Evolutionary conservation across 2,329 filamentous ascomycete genomes (phyloP).

Genomic region (Eurotiales sp.): DNA sequence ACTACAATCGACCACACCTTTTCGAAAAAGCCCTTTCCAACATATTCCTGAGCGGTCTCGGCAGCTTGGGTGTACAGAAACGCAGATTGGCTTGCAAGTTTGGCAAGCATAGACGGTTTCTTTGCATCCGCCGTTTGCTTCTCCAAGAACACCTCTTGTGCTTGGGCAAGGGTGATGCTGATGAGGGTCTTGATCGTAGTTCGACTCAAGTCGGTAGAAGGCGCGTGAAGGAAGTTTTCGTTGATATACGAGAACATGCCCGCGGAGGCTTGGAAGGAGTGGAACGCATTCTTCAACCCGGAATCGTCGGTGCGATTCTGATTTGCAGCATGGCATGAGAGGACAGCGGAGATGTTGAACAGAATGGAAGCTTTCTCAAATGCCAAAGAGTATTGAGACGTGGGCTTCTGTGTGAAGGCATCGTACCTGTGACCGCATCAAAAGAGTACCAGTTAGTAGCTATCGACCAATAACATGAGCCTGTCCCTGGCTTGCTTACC

Average conservation of each 20-base stretch:
- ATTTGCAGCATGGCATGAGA: slow-evolving; percentile 90
- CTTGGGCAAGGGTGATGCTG: slow-evolving; percentile 87
- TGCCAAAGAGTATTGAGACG: slow-evolving; percentile 90
- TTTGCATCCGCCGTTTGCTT: slow-evolving; percentile 92
- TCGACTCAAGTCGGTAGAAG: slow-evolving; percentile 89
- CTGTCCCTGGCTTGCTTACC: slow-evolving; percentile 52
- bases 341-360: slow-evolving; percentile 96
- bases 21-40: slow-evolving; percentile 86
- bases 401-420: slow-evolving; percentile 98
- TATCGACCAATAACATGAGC: neutral
- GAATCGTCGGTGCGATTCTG: slow-evolving; percentile 90
- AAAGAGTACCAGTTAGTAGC: neutral
- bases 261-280: slow-evolving; percentile 95
- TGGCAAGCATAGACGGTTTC: slow-evolving; percentile 86
- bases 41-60: slow-evolving; percentile 90
- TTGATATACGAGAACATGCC: slow-evolving; percentile 99
- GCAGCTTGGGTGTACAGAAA: slow-evolving; percentile 83
- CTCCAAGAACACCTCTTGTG: slow-evolving; percentile 94
- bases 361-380: slow-evolving; percentile 99
- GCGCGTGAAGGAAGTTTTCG: slow-evolving; percentile 96
- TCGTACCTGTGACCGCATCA: slow-evolving; percentile 71
- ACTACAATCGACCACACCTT: slow-evolving; percentile 81
- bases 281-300: slow-evolving; percentile 92
- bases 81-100: slow-evolving; percentile 85
- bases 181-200: slow-evolving; percentile 96